phyloP scores from a whole-genome alignment of 1,284 basidiomycete species.

The Cryptococcus depauperatus region DNA sequence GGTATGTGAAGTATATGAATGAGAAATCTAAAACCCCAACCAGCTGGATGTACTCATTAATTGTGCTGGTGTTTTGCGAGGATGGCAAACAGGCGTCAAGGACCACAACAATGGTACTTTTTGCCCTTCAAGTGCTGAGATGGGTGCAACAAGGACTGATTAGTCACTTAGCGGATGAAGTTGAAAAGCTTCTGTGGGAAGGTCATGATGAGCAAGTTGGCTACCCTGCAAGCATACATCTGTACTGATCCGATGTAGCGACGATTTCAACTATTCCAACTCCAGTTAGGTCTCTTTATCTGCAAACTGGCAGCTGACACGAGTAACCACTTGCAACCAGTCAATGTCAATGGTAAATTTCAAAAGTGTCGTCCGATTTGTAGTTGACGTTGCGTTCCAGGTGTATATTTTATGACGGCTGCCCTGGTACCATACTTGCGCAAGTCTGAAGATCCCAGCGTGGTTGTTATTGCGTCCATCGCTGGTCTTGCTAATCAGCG shows the following conservation, averaged over 20 bases:
- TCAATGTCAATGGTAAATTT: slow-evolving; percentile 30
- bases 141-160: background rate
- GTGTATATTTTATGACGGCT: slow-evolving; percentile 39
- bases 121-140: background rate
- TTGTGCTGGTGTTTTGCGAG: slow-evolving; percentile 33
- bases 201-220: slow-evolving; percentile 28
- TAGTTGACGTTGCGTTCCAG: slow-evolving; percentile 3
- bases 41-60: slow-evolving; percentile 40
- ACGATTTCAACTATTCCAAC: slow-evolving; percentile 33
- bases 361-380: background rate
- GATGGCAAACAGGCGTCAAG: slow-evolving; percentile 22
- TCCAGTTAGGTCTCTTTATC: slow-evolving; percentile 15
- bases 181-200: slow-evolving; percentile 34
- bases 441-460: slow-evolving; percentile 33
- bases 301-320: background rate
- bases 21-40: background rate
- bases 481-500: slow-evolving; percentile 38
- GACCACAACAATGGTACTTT: slow-evolving; percentile 26
- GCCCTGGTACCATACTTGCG: slow-evolving; percentile 34
- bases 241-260: slow-evolving; percentile 11
- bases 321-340: slow-evolving; percentile 1
- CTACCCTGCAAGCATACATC: background rate
- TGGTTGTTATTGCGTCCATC: slow-evolving; percentile 41
- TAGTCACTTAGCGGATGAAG: slow-evolving; percentile 23
- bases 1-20: too few relatives aligned